phyloP scores from a whole-genome alignment of 257 asterid species.

The Osmanthus fragrans region DNA sequence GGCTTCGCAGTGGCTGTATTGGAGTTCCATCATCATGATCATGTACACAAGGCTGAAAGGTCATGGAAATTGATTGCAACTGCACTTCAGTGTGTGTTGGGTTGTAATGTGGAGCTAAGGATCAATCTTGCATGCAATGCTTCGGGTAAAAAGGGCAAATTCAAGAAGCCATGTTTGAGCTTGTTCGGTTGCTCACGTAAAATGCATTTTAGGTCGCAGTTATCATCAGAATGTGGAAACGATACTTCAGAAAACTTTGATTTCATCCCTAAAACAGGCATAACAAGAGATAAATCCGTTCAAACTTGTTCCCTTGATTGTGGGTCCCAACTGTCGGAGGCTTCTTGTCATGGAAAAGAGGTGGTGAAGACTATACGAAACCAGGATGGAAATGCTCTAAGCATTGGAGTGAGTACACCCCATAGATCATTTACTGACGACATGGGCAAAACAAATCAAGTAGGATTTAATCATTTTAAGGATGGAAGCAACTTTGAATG shows the following conservation, averaged over 20 bases:
- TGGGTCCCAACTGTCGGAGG: constrained; percentile 49
- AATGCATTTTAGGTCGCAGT: constrained; percentile 40
- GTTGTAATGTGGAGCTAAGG: constrained; percentile 75
- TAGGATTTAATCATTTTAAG: constrained; percentile 27
- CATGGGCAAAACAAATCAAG: constrained; percentile 15
- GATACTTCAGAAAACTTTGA: constrained; percentile 46
- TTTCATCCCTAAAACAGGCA: constrained; percentile 37
- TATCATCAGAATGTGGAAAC: constrained; percentile 46
- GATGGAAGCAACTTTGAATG: constrained; percentile 26
- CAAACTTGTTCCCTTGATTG: constrained; percentile 59
- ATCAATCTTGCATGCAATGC: constrained; percentile 39
- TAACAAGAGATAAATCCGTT: constrained; percentile 44
- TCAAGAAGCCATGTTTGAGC: constrained; percentile 46
- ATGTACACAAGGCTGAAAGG: constrained; percentile 73
- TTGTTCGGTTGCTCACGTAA: constrained; percentile 71
- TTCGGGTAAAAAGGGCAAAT: constrained; percentile 27
- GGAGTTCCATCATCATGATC: constrained; percentile 63
- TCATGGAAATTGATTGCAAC: constrained; percentile 83
- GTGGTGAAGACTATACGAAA: constrained; percentile 50
- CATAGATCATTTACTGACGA: constrained; percentile 22
- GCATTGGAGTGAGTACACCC: constrained; percentile 39
- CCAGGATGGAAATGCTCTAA: constrained; percentile 62
- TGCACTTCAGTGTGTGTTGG: constrained; percentile 70
- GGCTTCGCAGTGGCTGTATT: constrained; percentile 78
- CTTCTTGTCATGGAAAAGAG: constrained; percentile 54